Evolutionary conservation across 2,329 filamentous ascomycete genomes (phyloP), one percentile per base, ranked within the genome.

Genomic region (Fusarium penzigii): DNA sequence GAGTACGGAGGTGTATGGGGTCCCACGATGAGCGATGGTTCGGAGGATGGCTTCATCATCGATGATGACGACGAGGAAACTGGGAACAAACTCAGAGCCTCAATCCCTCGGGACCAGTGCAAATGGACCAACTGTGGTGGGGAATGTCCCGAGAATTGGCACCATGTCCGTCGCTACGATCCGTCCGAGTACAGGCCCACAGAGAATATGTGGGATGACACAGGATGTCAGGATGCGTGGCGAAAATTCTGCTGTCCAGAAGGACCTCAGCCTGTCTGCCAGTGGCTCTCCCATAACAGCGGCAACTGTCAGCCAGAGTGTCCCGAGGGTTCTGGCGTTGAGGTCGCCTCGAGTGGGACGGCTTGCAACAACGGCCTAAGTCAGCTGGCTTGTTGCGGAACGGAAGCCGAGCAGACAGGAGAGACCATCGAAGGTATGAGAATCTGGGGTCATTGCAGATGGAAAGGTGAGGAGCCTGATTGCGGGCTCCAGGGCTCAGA

Each of bases 221-320:
- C 50, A 9, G 53, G 51, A 14, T 53, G 53, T 14, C 17, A 14
- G 14, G 48, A 3, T 2, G 12, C 6, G 6, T 6, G n/a, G 20
- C 46, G 53, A 40, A 53, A 38, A 16, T 56, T 53, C 34, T 56
- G 53, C 38, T 53, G 50, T 29, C 51, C 53, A 2, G 11, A 44
- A 17, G 39, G 47, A 11, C 2, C 29, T n/a, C 34, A 48, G 20
- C 53, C 53, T n/a, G 29, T 2, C 4, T 56, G 53, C 42, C 16
- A 51, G n/a, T 53, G 53, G 53, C 39, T 40, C 11, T 46, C 36
- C 51, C n/a, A 25, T 36, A 53, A 51, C 12, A 34, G n/a, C 11
- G 54, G 54, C 14, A 3, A 44, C 6, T 56, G 54, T 13, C 29
- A 8, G 3, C 51, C 54, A 29, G 44, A 42, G 29, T 56, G 54